phyloP scores from a whole-genome alignment of 345 rosid species.

The Toxicodendron radicans region DNA sequence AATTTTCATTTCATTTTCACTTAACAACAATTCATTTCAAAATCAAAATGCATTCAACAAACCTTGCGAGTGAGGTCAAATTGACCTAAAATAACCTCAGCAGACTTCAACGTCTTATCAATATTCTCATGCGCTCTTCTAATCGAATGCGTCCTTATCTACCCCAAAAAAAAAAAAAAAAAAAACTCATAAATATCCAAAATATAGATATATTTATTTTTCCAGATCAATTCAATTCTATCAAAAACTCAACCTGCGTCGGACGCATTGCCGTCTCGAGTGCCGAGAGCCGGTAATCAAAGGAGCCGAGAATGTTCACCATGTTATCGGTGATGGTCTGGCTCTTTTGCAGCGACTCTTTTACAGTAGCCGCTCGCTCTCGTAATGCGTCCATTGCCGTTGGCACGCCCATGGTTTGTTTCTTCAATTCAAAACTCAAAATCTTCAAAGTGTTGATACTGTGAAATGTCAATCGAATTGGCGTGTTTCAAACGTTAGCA shows the following conservation, averaged over 20 bases:
- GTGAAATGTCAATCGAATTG: neutral
- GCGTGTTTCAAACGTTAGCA: conserved; percentile 3
- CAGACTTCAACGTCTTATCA: conserved; percentile 74
- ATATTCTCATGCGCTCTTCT: conserved; percentile 91
- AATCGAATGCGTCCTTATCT: conserved; percentile 92
- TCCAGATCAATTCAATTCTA: neutral
- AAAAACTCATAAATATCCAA: neutral
- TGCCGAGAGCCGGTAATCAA: conserved; percentile 96
- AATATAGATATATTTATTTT: no score
- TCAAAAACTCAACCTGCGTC: conserved; percentile 53
- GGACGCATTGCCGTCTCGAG: conserved; percentile 99
- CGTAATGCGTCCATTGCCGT: conserved; percentile 62
- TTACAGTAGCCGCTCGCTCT: conserved; percentile 57
- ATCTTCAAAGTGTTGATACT: no score
- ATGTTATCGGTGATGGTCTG: conserved; percentile 86
- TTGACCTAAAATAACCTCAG: conserved; percentile 73
- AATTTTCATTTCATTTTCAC: neutral
- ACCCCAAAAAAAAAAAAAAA: neutral
- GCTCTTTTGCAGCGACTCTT: conserved; percentile 77
- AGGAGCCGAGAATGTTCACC: conserved; percentile 94
- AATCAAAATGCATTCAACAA: neutral
- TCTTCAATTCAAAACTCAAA: no score
- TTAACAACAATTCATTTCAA: neutral
- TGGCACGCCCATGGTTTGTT: conserved; percentile 51
- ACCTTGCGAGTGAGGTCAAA: conserved; percentile 88